Base-by-base conservation (phyloP, 2,329 filamentous ascomycete species). In the Alternaria dauci region DNA sequence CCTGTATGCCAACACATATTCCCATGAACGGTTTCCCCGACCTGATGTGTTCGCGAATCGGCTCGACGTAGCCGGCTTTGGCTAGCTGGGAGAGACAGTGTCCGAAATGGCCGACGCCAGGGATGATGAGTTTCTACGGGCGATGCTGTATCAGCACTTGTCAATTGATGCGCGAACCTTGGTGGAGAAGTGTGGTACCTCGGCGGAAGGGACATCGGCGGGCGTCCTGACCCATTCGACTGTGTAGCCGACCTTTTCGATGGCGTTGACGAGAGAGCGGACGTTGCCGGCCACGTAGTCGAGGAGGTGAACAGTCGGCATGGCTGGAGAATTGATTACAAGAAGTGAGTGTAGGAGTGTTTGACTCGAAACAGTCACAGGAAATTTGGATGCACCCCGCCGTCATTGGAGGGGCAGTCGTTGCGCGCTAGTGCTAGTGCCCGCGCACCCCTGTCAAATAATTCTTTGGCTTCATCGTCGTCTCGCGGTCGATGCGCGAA, bases 241-340 rank as follows among this genome's bases (percentile, higher is more conserved):
- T 44, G 91, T 87, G 78, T 94, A 98, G 63, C 95, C 95, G 60
- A 94, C 87, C 80, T 95, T 96, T 80, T 99, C 94, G 74, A 99
- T 96, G 72, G 94, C 95, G 84, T 99, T 99, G 76, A 94, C 94
- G 72, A 99, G 87, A 66, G 94, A 97, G 67, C 94, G 91, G 71
- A 99, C 89, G 80, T 99, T 99, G 76, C 95, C 95, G 63, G 95
- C 94, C 68, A 97, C 94, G 78, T 97, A 98, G 82, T 98, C 88
- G 54, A 90, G 83, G 85, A 95, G 81, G 81, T 94, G 87, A 66
- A 94, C 91, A 50, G 86, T 92, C 66, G 91, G 88, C 90, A 93
- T 93, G 52, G 71, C 85, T 73, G 51, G 4, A 5, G 20, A 30
- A 23, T 25, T 5, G 16, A 30, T 39, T 8, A 41, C 32, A 58